These are phyloP conservation scores for Lenzites betulinus DNA, from an alignment of 768 basidiomycete genomes.

Conservation along the genomic window DNA sequence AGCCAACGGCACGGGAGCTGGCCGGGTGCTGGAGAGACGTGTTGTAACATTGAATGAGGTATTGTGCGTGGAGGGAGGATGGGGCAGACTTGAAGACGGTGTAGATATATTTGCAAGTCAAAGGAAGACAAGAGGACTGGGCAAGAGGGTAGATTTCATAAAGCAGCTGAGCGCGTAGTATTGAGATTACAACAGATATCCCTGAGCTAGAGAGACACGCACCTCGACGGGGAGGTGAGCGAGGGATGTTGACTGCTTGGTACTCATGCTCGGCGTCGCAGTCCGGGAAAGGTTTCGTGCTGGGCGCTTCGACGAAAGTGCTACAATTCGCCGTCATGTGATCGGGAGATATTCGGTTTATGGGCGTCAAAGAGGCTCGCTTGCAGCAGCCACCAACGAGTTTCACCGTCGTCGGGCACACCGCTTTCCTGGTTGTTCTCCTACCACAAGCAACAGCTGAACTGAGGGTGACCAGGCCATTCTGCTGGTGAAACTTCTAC, in stretches of 20 bases:
- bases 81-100: conserved; percentile 57
- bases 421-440: not conserved
- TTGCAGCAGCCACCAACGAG: not conserved
- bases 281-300: not conserved
- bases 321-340: not conserved
- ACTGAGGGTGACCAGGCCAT: too few relatives aligned
- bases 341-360: not conserved
- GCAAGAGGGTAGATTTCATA: conserved; percentile 78
- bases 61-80: conserved; percentile 62
- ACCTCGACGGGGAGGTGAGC: conserved; percentile 41
- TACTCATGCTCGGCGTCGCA: not conserved
- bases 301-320: not conserved
- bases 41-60: conserved; percentile 48
- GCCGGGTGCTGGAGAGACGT: conserved; percentile 14
- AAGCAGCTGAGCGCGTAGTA: conserved; percentile 53
- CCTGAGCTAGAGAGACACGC: not conserved
- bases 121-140: conserved; percentile 63
- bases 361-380: not conserved
- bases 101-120: conserved; percentile 54
- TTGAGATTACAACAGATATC: not conserved
- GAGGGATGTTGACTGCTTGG: conserved; percentile 18
- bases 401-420: not conserved
- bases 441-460: not conserved
- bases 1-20: conserved; percentile 10
- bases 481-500: too few relatives aligned